Percentiles rank a stretch among this genome's conserved stretches.
Evolutionary conservation across 768 basidiomycete species (phyloP).

Genomic region (Mycena haematopus): DNA sequence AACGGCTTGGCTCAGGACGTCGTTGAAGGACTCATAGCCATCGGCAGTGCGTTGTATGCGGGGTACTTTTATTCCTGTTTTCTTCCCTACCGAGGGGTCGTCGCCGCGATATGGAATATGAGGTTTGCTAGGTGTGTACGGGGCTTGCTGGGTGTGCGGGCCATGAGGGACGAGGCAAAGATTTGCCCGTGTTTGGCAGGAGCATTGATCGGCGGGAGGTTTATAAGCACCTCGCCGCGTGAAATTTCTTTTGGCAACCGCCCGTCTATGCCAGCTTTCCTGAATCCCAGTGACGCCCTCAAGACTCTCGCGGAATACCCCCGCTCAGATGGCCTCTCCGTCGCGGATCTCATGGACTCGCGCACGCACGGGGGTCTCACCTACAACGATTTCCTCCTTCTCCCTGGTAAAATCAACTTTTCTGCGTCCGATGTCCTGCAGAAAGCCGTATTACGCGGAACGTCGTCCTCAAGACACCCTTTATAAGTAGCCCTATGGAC

Average conservation of each 20-base stretch:
- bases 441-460: constrained; percentile 92
- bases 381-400: constrained; percentile 95
- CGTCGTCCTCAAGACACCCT: constrained; percentile 91
- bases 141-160: constrained; percentile 44
- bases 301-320: constrained; percentile 76
- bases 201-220: not conserved
- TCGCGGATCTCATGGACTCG: constrained; percentile 88
- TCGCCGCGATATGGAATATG: constrained; percentile 84
- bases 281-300: constrained; percentile 77
- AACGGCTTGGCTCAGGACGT: constrained; percentile 67
- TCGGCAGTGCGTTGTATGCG: constrained; percentile 77
- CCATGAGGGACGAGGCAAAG: constrained; percentile 2
- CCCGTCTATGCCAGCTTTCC: constrained; percentile 44
- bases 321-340: constrained; percentile 81
- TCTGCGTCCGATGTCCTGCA: constrained; percentile 78
- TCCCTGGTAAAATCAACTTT: constrained; percentile 97
- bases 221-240: too few relatives aligned
- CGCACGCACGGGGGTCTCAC: constrained; percentile 89
- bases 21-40: constrained; percentile 82
- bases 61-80: constrained; percentile 73
- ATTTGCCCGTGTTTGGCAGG: not conserved
- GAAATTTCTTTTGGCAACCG: constrained; percentile 5
- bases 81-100: constrained; percentile 79
- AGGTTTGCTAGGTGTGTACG: constrained; percentile 59
- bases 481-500: constrained; percentile 99